phyloP scores from a whole-genome alignment of 345 rosid species.

The Pistacia integerrima region DNA sequence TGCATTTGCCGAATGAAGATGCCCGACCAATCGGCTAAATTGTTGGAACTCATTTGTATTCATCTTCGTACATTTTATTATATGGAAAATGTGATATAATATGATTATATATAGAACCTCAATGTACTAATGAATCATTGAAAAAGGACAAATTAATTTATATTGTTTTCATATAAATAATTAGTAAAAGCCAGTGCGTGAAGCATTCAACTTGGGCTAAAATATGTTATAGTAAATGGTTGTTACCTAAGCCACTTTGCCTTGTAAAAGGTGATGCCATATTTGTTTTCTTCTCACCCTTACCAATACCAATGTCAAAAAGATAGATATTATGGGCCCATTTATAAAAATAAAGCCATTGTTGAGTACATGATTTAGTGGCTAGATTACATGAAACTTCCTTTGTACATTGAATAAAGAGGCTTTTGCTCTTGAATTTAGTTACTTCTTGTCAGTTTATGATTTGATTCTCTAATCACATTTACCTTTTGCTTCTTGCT shows the following conservation, averaged over 20 bases:
- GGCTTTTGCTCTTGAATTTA: neutral
- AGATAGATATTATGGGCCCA: neutral
- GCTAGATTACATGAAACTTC: slow-evolving; percentile 9
- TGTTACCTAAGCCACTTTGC: slow-evolving; percentile 26
- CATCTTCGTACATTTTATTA: neutral
- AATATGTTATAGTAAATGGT: neutral
- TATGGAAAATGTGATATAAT: neutral
- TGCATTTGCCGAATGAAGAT: neutral
- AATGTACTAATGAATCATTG: neutral
- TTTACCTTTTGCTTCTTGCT: neutral
- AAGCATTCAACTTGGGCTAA: slow-evolving; percentile 12
- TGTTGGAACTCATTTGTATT: slow-evolving; percentile 5
- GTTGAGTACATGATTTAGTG: neutral
- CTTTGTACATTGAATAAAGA: neutral
- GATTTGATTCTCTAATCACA: neutral
- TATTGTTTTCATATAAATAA: neutral
- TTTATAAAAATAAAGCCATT: neutral
- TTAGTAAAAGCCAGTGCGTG: neutral
- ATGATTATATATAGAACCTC: neutral
- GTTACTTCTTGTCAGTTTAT: neutral
- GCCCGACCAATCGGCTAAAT: slow-evolving; percentile 14
- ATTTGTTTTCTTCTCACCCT: slow-evolving; percentile 9
- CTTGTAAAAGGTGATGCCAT: slow-evolving; percentile 19
- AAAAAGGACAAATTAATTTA: neutral
- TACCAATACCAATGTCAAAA: neutral